Conservation (phyloP, 2,329 filamentous ascomycete genomes). For the Cladosporium sp. region DNA sequence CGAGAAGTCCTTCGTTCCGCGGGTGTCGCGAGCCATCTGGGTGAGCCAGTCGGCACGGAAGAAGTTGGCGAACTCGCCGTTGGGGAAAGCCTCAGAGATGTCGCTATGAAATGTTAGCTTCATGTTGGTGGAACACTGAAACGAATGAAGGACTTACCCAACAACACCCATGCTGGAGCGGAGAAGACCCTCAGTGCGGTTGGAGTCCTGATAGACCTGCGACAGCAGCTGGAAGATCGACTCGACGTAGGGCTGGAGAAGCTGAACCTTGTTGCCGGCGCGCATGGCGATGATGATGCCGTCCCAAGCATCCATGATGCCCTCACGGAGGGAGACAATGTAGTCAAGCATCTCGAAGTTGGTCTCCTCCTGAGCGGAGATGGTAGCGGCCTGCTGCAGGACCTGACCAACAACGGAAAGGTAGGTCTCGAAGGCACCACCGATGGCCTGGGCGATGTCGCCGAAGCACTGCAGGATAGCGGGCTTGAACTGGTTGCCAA, state of each 20-base stretch:
- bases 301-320: conserved; percentile 98
- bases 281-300: conserved; percentile 95
- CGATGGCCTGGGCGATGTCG: conserved; percentile 92
- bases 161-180: conserved; percentile 95
- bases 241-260: conserved; percentile 70
- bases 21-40: conserved; percentile 83
- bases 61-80: conserved; percentile 73
- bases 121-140: not conserved
- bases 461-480: conserved; percentile 97
- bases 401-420: conserved; percentile 88
- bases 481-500: conserved; percentile 95
- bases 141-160: conserved; percentile 58
- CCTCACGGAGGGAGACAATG: conserved; percentile 86
- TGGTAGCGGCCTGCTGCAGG: conserved; percentile 81
- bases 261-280: conserved; percentile 64
- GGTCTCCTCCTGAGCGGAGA: conserved; percentile 66
- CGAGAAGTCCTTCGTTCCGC: conserved; percentile 80
- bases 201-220: conserved; percentile 71
- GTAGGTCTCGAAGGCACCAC: conserved; percentile 87
- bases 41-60: conserved; percentile 92
- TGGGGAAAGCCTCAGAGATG: conserved; percentile 86
- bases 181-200: conserved; percentile 86
- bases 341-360: conserved; percentile 97
- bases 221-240: conserved; percentile 84
- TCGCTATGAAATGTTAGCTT: conserved; percentile 57